These are phyloP conservation scores for Pleurotus djamor DNA, from an alignment of 768 basidiomycete species.

Conservation along the genomic window DNA sequence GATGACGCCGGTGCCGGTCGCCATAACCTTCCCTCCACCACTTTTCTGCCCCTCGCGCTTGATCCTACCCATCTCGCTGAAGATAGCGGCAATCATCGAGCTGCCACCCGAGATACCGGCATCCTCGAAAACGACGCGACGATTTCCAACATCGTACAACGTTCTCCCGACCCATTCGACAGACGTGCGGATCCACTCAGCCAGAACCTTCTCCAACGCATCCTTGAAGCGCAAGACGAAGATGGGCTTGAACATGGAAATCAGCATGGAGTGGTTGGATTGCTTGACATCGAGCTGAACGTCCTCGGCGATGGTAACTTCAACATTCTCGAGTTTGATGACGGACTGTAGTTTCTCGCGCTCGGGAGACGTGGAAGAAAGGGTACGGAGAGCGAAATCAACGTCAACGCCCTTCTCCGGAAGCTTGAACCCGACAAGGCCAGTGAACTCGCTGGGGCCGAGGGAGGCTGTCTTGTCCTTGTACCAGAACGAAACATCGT, in stretches of 20 bases:
- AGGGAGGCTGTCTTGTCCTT: slow-evolving; percentile 54
- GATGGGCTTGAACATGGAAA: slow-evolving; percentile 63
- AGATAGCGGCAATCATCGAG: slow-evolving; percentile 55
- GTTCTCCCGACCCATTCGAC: slow-evolving; percentile 56
- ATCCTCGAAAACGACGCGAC: slow-evolving; percentile 65
- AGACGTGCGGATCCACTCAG: slow-evolving; percentile 47
- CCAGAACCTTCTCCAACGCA: slow-evolving; percentile 58
- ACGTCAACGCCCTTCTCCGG: slow-evolving; percentile 69
- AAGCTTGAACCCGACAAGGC: slow-evolving; percentile 58
- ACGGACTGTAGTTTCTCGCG: slow-evolving; percentile 47
- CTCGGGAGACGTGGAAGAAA: slow-evolving; percentile 49
- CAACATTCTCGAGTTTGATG: slow-evolving; percentile 55
- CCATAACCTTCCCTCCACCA: slow-evolving; percentile 34
- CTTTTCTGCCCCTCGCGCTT: slow-evolving; percentile 29
- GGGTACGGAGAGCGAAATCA: slow-evolving; percentile 62
- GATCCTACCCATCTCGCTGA: slow-evolving; percentile 69
- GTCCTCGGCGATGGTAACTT: slow-evolving; percentile 55
- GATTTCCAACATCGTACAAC: slow-evolving; percentile 55
- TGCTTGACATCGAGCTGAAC: slow-evolving; percentile 53
- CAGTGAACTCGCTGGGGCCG: slow-evolving; percentile 57
- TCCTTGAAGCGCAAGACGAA: slow-evolving; percentile 53
- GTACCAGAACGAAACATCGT: slow-evolving; percentile 75
- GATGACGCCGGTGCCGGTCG: slow-evolving; percentile 65
- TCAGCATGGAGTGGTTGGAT: slow-evolving; percentile 61
- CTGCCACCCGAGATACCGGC: slow-evolving; percentile 51